A percentile compares a stretch with the other conserved stretches of the same genome.
Evolutionary conservation across 345 rosid genomes (phyloP).

Genomic region (Salix exigua): DNA sequence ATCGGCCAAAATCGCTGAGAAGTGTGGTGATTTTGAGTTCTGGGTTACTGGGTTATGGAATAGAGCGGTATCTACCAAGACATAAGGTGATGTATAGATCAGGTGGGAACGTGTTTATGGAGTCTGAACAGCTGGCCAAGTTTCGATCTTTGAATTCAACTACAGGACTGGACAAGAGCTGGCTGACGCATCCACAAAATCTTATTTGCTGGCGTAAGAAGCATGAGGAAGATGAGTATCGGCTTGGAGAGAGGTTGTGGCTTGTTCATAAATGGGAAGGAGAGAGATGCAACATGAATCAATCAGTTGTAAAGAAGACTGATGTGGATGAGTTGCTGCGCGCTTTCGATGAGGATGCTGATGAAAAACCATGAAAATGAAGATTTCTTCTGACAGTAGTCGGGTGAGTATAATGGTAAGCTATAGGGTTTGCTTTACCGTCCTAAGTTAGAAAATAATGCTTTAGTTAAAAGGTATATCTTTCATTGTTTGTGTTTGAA

Average conservation of each 20-base stretch:
- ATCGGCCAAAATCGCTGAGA: neutral
- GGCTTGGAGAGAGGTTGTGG: neutral
- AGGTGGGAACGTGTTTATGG: neutral
- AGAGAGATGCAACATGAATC: neutral
- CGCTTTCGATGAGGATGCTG: neutral
- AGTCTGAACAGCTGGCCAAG: neutral
- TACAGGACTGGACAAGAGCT: neutral
- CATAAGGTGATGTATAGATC: too few species aligned
- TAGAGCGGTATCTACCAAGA: neutral
- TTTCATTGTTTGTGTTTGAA: neutral
- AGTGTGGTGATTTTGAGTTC: neutral
- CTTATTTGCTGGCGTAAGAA: neutral
- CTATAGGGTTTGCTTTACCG: neutral
- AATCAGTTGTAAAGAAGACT: neutral
- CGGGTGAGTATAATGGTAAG: neutral
- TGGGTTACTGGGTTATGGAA: neutral
- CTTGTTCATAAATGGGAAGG: slow-evolving; percentile 1
- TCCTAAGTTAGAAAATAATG: neutral
- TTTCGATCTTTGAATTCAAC: neutral
- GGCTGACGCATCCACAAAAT: neutral
- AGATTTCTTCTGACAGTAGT: neutral
- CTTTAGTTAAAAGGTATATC: neutral
- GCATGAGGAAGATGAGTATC: neutral
- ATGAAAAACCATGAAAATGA: neutral
- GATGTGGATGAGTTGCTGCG: neutral